Conservation (phyloP, 1,139 yeast species). For the Wickerhamiella pararugosa region DNA sequence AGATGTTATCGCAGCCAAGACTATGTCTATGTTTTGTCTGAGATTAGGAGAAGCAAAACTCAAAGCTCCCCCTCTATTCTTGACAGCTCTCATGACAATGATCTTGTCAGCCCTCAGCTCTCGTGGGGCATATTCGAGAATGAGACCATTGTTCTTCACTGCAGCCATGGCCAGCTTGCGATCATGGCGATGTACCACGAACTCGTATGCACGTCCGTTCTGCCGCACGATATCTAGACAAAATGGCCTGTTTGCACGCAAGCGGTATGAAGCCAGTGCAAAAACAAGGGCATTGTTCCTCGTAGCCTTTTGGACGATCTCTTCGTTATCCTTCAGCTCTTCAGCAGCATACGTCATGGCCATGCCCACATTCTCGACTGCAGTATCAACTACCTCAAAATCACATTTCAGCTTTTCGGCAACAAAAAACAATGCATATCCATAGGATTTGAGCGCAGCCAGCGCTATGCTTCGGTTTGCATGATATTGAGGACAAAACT, state of each 20-base stretch:
- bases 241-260: background rate
- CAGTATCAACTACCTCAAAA: background rate
- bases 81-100: constrained; percentile 4
- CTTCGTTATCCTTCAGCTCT: constrained; percentile 1
- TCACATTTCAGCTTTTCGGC: background rate
- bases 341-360: constrained; percentile 3
- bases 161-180: constrained; percentile 7
- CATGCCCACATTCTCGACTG: constrained; percentile 3
- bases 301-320: constrained; percentile 2
- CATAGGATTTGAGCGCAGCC: constrained; percentile 2
- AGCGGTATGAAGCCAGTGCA: background rate
- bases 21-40: constrained; percentile 4
- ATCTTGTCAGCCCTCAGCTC: constrained; percentile 1
- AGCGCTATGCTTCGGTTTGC: background rate
- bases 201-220: constrained; percentile 6
- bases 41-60: background rate
- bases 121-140: constrained; percentile 2
- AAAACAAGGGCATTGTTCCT: constrained; percentile 4
- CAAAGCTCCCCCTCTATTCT: constrained; percentile 2
- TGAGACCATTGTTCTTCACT: constrained; percentile 4
- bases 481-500: constrained; percentile 4
- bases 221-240: constrained; percentile 4
- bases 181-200: constrained; percentile 1
- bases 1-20: constrained; percentile 1
- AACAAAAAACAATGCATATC: constrained; percentile 5